Base-by-base conservation (phyloP, 192 early-diverging fungal genomes). In the Cladochytrium replicatum region DNA sequence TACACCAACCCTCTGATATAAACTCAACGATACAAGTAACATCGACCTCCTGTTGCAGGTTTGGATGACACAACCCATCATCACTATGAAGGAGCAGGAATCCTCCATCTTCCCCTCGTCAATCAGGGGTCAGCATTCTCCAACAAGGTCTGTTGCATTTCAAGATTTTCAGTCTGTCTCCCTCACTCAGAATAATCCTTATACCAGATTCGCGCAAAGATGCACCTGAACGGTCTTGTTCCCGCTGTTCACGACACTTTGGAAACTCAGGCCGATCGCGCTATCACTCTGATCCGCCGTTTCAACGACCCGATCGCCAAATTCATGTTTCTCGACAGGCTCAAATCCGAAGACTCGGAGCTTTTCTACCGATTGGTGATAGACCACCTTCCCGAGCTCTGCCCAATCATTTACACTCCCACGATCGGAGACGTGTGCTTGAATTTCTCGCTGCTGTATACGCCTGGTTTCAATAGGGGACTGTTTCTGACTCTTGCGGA, bases 381-480 rank as follows among this genome's bases (percentile, higher is more conserved):
- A 43, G 69, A 83, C 28, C 74, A 95, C 48, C 71, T 68, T 13
- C 48, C 43, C 22, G 55, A 58, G 52, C 22, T 63, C 25, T 22
- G 24, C 34, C 63, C 63, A 15, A 46, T 69, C 32, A 66, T 69
- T 22, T 69, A 69, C 60, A 69, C 67, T 17, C 67, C 67, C 15
- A 53, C 52, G 29, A 67, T 69, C 8, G 67, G 67, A 8, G 22
- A 37, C 19, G 91, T 88, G 13, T 91, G 91, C 73, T 69, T 81
- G 55, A 79, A 89, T 62, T 91, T 81, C 69, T 91, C 88, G 13
- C 78, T 86, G 48, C 87, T 93, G 42, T 89, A 87, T 55, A 88
- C 84, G 58, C 85, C 86, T 24, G 77, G 77, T 49, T 56, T 65
- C 9, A 74, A 76, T 6, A 85, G 88, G 58, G 87, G 87, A 24